A percentile compares a stretch with the other conserved stretches of the same genome.
phyloP scores from a whole-genome alignment of 148 eudicot species.

The Arbutus unedo region DNA sequence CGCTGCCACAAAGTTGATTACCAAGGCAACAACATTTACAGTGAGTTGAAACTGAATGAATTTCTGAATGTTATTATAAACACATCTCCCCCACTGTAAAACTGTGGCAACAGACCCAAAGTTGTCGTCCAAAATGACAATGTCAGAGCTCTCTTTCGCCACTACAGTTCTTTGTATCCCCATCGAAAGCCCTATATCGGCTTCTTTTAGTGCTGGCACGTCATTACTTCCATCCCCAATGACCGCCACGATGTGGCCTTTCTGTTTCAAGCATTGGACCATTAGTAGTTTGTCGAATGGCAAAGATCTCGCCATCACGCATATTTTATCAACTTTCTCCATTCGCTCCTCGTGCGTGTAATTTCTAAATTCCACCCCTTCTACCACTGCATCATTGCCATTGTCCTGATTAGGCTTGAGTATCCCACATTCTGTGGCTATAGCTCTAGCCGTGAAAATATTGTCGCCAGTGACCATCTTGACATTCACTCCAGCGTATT shows the following conservation, averaged over 20 bases:
- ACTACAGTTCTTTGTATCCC: constrained; percentile 7
- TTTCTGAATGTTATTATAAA: constrained; percentile 12
- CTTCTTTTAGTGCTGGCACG: constrained; percentile 7
- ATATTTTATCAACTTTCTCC: constrained; percentile 13
- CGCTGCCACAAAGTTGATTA: constrained; percentile 11
- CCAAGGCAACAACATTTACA: constrained; percentile 2
- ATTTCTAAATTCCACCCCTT: constrained; percentile 13
- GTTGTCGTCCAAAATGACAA: constrained; percentile 14
- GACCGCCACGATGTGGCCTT: constrained; percentile 21
- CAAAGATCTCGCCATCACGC: constrained; percentile 23
- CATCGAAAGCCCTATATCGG: constrained; percentile 19
- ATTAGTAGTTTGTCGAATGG: constrained; percentile 9
- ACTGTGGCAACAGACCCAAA: constrained; percentile 1
- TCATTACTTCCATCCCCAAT: constrained; percentile 18
- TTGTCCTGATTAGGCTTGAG: constrained; percentile 1
- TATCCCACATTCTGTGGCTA: constrained; percentile 28
- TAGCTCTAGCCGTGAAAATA: constrained; percentile 15
- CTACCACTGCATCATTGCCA: background rate
- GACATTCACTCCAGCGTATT: constrained; percentile 9
- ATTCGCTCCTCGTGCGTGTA: constrained; percentile 13
- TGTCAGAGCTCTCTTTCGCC: constrained; percentile 11
- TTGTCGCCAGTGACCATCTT: constrained; percentile 24
- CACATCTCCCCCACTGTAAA: constrained; percentile 20
- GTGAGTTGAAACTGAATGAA: constrained; percentile 24
- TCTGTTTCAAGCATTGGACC: constrained; percentile 17